A percentile compares a stretch with the other conserved stretches of the same genome.
Conservation (phyloP, 345 rosid genomes). For the Linum usitatissimum region DNA sequence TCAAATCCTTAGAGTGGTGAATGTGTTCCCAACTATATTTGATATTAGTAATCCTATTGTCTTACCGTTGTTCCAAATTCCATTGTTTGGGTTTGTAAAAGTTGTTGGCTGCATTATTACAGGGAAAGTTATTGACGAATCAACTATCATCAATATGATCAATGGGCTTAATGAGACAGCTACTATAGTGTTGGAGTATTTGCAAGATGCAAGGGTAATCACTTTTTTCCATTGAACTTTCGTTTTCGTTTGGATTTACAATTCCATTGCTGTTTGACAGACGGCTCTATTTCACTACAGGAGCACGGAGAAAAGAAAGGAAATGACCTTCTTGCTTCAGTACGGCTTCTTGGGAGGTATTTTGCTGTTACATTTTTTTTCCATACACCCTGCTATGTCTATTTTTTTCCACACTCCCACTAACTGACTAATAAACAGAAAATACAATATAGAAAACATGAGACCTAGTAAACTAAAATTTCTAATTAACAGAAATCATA, state of each 20-base stretch:
- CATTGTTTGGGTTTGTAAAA: not conserved
- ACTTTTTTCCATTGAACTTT: not conserved
- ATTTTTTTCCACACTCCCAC: too few relatives aligned
- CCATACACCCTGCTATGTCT: not conserved
- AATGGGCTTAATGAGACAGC: constrained; percentile 60
- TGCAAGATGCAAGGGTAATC: constrained; percentile 77
- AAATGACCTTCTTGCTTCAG: constrained; percentile 89
- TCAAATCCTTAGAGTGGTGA: too few relatives aligned
- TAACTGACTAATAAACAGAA: too few relatives aligned
- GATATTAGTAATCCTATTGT: not conserved
- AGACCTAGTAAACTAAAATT: too few relatives aligned
- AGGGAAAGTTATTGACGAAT: constrained; percentile 43
- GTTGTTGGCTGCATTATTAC: constrained; percentile 4
- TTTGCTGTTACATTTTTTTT: constrained; percentile 7
- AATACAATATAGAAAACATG: too few relatives aligned
- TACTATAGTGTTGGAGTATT: constrained; percentile 55
- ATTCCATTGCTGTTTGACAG: constrained; percentile 12
- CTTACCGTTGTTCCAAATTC: too few relatives aligned
- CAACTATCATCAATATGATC: constrained; percentile 41
- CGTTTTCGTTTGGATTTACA: not conserved
- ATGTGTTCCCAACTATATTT: too few relatives aligned
- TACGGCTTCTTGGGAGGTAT: constrained; percentile 78
- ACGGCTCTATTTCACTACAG: constrained; percentile 27
- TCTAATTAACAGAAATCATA: too few relatives aligned
- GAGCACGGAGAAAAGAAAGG: constrained; percentile 71